phyloP scores from a whole-genome alignment of 352 stramenopile species.

The Blastocystis hominis region DNA sequence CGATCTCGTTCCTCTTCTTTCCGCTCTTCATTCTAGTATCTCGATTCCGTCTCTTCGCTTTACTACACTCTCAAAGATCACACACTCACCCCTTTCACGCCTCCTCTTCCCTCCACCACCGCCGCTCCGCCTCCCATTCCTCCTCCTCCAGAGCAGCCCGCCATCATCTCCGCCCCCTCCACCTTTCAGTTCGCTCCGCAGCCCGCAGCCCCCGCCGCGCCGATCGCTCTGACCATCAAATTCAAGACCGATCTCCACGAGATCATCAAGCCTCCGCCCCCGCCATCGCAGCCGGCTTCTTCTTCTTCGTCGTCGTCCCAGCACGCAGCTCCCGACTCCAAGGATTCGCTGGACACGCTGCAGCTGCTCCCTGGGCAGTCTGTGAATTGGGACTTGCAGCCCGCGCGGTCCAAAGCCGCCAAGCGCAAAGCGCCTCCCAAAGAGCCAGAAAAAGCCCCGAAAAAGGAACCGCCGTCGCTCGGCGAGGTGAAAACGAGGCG shows the following conservation, averaged over 20 bases:
- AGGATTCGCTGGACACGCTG: not conserved
- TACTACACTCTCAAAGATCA: slow-evolving; percentile 31
- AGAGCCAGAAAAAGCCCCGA: not conserved
- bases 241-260: not conserved
- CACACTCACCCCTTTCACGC: not conserved
- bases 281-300: not conserved
- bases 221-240: not conserved
- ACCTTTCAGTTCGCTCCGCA: not conserved
- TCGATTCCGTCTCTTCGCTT: not conserved
- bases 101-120: not conserved
- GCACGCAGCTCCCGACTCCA: not conserved
- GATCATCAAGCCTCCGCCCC: not conserved
- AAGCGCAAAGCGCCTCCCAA: not conserved
- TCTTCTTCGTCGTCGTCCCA: not conserved
- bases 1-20: not conserved
- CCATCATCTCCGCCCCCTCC: not conserved
- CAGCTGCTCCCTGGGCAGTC: not conserved
- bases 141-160: not conserved
- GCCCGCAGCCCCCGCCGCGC: not conserved
- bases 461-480: not conserved
- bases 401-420: not conserved
- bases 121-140: not conserved
- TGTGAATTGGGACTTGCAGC: not conserved
- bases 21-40: not conserved
- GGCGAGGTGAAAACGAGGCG: not conserved